Evolutionary conservation across 2,329 filamentous ascomycete species (phyloP), one percentile per base, ranked within the genome.

Genomic region (Volutella citrinella): DNA sequence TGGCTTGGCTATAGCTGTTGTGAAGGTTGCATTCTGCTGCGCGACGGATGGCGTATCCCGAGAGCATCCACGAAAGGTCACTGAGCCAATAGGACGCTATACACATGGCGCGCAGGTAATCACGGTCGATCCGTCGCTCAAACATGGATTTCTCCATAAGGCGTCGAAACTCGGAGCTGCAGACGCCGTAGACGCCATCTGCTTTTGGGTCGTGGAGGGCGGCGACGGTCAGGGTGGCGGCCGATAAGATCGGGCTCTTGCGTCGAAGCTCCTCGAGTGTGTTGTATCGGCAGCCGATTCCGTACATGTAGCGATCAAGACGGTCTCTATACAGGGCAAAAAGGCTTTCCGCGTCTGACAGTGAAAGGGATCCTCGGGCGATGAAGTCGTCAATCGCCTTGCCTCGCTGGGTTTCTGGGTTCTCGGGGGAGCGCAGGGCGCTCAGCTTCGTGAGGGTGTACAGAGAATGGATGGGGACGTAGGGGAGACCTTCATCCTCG

Each of bases 21-120:
- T 64, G 61, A 1, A 73, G 46, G 37, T 69, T 69, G 30, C 67
- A 59, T 39, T 74, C 70, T 5, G 66, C 68, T 0, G 71, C 71
- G 12, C 70, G 59, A 8, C 71, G 63, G 18, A 72, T 70, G 1
- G 70, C 71, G 34, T 70, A 64, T 0, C 77, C 77, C 0, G 74
- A 78, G 1, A 82, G 61, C 45, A 76, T 80, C 74, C 78, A 80
- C 5, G 74, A 78, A 14, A 80, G 61, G 39, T 82, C 77, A 5
- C 74, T 75, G 0, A 81, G 63, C 78, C 78, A 82, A 51, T 80
- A 82, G 1, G 76, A 72, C 4, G 74, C 78, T 6, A 81, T 69
- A 21, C 75, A 79, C 42, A 82, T 69, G 6, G 74, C 78, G 1
- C 77, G 70, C 16, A 82, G 65, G 44, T 77, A 72, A 38, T 81